A percentile compares a stretch with the other conserved stretches of the same genome.
phyloP scores from a whole-genome alignment of 2,329 filamentous ascomycete genomes.

The Fusarium sterilihyphosum region DNA sequence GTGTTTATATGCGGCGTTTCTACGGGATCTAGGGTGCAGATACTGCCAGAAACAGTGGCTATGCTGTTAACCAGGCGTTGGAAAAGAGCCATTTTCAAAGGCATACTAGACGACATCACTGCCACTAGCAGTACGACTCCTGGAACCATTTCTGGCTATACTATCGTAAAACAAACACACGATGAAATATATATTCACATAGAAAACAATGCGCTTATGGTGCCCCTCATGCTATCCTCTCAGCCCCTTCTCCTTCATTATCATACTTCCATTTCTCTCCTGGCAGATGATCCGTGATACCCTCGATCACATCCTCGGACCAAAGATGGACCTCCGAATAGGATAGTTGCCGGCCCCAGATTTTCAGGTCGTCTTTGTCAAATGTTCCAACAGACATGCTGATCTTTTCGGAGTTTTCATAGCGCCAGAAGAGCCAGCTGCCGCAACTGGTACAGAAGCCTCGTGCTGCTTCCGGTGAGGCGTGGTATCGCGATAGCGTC shows the following conservation, averaged over 20 bases:
- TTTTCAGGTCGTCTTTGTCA: slow-evolving; percentile 55
- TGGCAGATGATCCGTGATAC: slow-evolving; percentile 57
- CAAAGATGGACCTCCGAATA: slow-evolving; percentile 52
- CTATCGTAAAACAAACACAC: not conserved
- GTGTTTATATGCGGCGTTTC: slow-evolving; percentile 17
- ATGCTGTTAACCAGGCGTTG: slow-evolving; percentile 19
- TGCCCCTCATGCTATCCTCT: slow-evolving; percentile 11
- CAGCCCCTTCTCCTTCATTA: slow-evolving; percentile 35
- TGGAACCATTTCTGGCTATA: not conserved
- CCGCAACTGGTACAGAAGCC: slow-evolving; percentile 62
- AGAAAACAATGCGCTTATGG: not conserved
- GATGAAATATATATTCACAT: not conserved
- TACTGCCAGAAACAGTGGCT: not conserved
- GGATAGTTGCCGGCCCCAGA: slow-evolving; percentile 54
- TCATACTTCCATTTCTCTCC: slow-evolving; percentile 40
- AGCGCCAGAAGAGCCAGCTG: slow-evolving; percentile 59
- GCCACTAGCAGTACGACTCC: slow-evolving; percentile 3
- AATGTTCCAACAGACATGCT: slow-evolving; percentile 56
- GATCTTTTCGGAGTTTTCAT: slow-evolving; percentile 43
- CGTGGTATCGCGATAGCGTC: slow-evolving; percentile 53
- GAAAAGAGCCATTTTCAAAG: slow-evolving; percentile 5
- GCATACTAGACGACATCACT: slow-evolving; percentile 28
- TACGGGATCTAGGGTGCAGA: not conserved
- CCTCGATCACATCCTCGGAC: slow-evolving; percentile 57
- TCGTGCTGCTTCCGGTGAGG: slow-evolving; percentile 53